A percentile compares a stretch with the other conserved stretches of the same genome.
Evolutionary conservation across 768 basidiomycete species (phyloP).

Genomic region (Dioszegia crocea): DNA sequence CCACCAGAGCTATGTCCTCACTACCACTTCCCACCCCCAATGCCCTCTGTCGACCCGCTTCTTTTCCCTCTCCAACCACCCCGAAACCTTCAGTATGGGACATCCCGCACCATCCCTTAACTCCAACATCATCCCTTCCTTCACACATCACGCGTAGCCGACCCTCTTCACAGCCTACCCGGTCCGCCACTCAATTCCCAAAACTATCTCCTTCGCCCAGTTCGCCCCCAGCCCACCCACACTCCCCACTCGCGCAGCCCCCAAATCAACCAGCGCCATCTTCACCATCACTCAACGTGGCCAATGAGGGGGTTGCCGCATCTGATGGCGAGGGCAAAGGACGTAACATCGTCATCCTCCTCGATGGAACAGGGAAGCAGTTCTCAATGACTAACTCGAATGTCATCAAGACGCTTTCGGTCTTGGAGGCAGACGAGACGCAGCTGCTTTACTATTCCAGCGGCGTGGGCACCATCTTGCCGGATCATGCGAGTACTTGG

Average conservation of each 20-base stretch:
- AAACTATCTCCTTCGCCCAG: neutral
- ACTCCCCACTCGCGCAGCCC: neutral
- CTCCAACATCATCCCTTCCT: neutral
- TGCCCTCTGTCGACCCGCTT: neutral
- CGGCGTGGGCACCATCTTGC: slow-evolving; percentile 19
- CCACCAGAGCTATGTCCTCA: neutral
- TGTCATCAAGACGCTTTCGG: slow-evolving; percentile 26
- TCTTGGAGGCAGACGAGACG: slow-evolving; percentile 21
- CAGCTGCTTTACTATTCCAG: slow-evolving; percentile 34
- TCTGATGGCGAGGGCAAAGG: neutral
- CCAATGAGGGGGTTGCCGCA: neutral
- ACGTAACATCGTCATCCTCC: slow-evolving; percentile 33
- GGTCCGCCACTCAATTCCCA: neutral
- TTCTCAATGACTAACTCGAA: slow-evolving; percentile 28
- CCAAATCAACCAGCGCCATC: neutral
- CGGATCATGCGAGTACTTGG: slow-evolving; percentile 10
- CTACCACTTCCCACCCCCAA: neutral
- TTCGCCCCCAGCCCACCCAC: neutral
- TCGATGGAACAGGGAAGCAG: slow-evolving; percentile 33
- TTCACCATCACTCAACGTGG: slow-evolving; percentile 1
- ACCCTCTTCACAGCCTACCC: neutral
- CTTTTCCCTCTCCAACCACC: neutral
- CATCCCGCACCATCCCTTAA: neutral
- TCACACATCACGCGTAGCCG: neutral
- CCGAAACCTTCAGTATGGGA: neutral